Conservation (phyloP, 176 grass and related monocot species). For the Oryza officinalis region DNA sequence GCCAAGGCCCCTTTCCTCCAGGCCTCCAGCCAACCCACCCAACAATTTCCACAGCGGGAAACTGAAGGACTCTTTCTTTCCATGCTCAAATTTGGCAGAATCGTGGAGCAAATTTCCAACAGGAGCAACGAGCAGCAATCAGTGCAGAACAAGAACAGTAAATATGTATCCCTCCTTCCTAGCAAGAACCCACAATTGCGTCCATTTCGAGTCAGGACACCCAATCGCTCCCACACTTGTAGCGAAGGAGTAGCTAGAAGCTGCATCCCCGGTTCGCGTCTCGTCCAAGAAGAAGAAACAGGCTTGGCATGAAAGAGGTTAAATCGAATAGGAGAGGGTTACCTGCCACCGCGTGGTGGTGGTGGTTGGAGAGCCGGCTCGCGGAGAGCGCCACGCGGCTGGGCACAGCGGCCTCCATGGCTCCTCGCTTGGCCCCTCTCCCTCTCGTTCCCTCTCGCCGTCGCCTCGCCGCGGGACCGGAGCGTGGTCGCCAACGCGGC, state of each 20-base stretch:
- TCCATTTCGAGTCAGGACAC: not conserved
- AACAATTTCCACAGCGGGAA: no score
- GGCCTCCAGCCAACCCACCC: no score
- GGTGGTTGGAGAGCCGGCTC: slow-evolving; percentile 18
- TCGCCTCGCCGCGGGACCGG: not conserved
- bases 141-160: not conserved
- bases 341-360: slow-evolving; percentile 28
- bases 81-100: not conserved
- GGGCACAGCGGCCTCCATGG: slow-evolving; percentile 46
- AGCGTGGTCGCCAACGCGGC: not conserved
- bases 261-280: no score
- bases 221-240: not conserved
- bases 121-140: not conserved
- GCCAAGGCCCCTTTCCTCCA: no score
- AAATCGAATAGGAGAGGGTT: not conserved
- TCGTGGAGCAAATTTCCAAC: not conserved
- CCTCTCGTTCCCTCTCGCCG: not conserved
- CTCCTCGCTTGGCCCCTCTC: not conserved
- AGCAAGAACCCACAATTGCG: not conserved
- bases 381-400: slow-evolving; percentile 37
- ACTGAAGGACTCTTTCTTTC: no score
- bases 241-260: not conserved
- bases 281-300: no score
- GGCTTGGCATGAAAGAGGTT: no score
- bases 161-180: no score